These are phyloP conservation scores for Leucocoprinus sp. DNA, from an alignment of 768 basidiomycete species.

Conservation along the genomic window DNA sequence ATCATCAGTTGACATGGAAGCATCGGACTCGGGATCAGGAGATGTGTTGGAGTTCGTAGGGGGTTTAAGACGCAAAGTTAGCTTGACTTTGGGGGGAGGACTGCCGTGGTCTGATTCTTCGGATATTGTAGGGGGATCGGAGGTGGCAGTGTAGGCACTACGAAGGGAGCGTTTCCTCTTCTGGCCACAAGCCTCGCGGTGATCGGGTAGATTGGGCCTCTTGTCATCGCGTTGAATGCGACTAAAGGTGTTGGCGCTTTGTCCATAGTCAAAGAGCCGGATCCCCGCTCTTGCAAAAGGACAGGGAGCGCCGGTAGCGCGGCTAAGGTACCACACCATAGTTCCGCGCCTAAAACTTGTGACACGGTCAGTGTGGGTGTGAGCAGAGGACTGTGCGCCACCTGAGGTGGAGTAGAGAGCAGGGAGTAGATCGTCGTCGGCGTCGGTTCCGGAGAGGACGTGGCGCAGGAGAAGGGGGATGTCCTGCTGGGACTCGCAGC, in stretches of 20 bases:
- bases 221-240: slow-evolving; percentile 23
- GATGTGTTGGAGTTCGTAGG: slow-evolving; percentile 11
- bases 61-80: slow-evolving; percentile 54
- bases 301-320: slow-evolving; percentile 66
- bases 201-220: slow-evolving; percentile 17
- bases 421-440: slow-evolving; percentile 67
- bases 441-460: slow-evolving; percentile 58
- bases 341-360: slow-evolving; percentile 77
- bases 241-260: slow-evolving; percentile 43
- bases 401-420: slow-evolving; percentile 65
- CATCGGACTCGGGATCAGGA: slow-evolving; percentile 24
- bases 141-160: slow-evolving; percentile 19
- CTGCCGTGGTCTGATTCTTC: slow-evolving; percentile 29
- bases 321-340: slow-evolving; percentile 74
- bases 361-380: slow-evolving; percentile 34
- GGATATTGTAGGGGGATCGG: slow-evolving; percentile 24
- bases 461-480: slow-evolving; percentile 69
- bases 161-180: slow-evolving; percentile 38
- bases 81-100: slow-evolving; percentile 60
- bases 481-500: slow-evolving; percentile 65
- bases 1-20: slow-evolving; percentile 35
- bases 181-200: slow-evolving; percentile 27
- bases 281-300: slow-evolving; percentile 72
- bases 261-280: slow-evolving; percentile 57
- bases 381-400: slow-evolving; percentile 45